A percentile compares a stretch with the other conserved stretches of the same genome.
phyloP scores from a whole-genome alignment of 768 basidiomycete species.

The Lyophyllum semitale region DNA sequence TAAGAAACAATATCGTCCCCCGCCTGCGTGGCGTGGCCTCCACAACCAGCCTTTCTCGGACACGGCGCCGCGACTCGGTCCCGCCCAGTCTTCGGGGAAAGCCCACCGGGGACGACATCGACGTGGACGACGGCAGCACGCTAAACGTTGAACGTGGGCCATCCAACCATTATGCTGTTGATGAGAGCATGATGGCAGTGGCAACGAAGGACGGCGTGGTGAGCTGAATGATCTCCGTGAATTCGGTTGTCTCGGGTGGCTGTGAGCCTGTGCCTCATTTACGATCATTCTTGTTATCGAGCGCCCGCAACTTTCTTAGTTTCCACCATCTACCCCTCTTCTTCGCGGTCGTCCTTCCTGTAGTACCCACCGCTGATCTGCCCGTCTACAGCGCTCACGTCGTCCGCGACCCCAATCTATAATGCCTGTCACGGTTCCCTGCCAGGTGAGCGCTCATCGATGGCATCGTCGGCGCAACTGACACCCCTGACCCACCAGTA shows the following conservation, averaged over 20 bases:
- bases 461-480: constrained; percentile 8
- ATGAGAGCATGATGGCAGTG: background rate
- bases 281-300: constrained; percentile 13
- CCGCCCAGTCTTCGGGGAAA: background rate
- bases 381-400: constrained; percentile 7
- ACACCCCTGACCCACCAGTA: constrained; percentile 47
- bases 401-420: constrained; percentile 6
- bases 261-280: constrained; percentile 16
- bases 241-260: constrained; percentile 12
- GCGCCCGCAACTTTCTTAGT: background rate
- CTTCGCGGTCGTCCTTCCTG: background rate
- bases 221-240: constrained; percentile 8
- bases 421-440: constrained; percentile 46
- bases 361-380: background rate
- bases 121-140: background rate
- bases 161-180: no score
- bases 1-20: constrained; percentile 15
- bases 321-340: background rate
- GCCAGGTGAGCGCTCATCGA: constrained; percentile 36
- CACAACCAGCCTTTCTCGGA: background rate
- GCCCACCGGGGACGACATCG: background rate
- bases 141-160: background rate
- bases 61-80: background rate
- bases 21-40: constrained; percentile 12
- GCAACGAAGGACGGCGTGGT: constrained; percentile 4